Evolutionary conservation across 2,329 filamentous ascomycete species (phyloP).

Genomic region (Trichoderma atrobrunneum): DNA sequence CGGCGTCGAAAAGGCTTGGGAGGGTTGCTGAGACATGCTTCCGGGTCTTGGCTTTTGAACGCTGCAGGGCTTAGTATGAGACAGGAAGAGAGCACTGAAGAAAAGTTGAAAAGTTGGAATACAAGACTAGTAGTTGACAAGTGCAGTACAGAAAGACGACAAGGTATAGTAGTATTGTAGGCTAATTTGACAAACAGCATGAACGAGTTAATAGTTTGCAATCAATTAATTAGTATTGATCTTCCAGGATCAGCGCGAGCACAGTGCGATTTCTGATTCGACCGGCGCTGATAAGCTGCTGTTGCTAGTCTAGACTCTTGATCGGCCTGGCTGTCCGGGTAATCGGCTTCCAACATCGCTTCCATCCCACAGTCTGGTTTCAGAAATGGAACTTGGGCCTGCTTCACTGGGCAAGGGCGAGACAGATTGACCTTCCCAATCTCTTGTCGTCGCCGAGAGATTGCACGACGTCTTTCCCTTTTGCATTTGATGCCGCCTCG

Average conservation of each 20-base stretch:
- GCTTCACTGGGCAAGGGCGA: constrained; percentile 6
- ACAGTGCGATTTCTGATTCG: neutral
- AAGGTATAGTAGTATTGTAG: neutral
- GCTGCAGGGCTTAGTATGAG: neutral
- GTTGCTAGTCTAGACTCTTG: constrained; percentile 14
- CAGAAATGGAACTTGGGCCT: constrained; percentile 8
- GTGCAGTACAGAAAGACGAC: neutral
- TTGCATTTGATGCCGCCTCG: neutral
- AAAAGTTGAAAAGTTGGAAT: neutral
- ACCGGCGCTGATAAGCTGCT: constrained; percentile 7
- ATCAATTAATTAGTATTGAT: neutral
- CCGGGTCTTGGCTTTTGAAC: constrained; percentile 6
- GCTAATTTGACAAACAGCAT: neutral
- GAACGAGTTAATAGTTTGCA: neutral
- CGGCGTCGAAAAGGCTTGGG: constrained; percentile 16
- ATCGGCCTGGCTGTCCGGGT: constrained; percentile 14
- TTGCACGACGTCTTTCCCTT: neutral
- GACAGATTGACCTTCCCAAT: constrained; percentile 10
- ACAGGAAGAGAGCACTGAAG: neutral
- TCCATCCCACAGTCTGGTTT: constrained; percentile 15
- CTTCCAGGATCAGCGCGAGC: neutral
- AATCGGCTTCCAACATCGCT: constrained; percentile 16
- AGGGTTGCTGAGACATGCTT: constrained; percentile 3
- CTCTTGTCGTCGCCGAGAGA: neutral
- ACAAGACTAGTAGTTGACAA: too few relatives aligned